Evolutionary conservation across 164 flowering plant genomes (phyloP), one percentile per base, ranked within the genome.

Genomic region (Sedum album): DNA sequence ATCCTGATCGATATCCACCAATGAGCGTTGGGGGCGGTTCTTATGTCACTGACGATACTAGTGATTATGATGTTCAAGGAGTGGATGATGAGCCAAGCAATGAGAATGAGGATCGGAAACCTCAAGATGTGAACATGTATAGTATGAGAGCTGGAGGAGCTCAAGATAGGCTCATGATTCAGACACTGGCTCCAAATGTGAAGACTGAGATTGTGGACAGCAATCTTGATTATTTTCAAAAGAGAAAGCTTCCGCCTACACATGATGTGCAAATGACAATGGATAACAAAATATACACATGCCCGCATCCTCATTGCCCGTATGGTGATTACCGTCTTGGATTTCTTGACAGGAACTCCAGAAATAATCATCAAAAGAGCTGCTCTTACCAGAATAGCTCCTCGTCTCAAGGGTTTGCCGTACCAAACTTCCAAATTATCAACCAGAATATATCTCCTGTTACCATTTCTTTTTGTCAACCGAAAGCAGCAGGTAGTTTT

Each of bases 61-160:
- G 74, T 51, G 87, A 84, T 73, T 84, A 82, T 71, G 85, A 84
- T 74, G 87, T 84, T 31, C 83, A 82, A 53, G 87, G 82, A 65
- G 77, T 35, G 49, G 78, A 79, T 26, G 82, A 81, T 65, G 83
- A 82, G 28, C 73, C 72, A 17, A 75, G 39, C 72, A 74, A 73
- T 44, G 84, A 79, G 13, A 71, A 77, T 4, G 76, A 74, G 20
- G 82, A 80, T 76, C 67, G 70, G 35, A 84, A 84, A 55, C 83
- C 82, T 17, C 73, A 66, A 57, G 72, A 65, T 48, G 39, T 75
- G 17, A 70, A 66, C 31, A n/a, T 73, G n/a, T 49, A 76, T 21
- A 70, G 65, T 68, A 35, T 74, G 60, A 69, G 70, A 31, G 41
- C 71, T 66, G 78, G 67, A 2, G 66, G 69, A 53, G 69, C 66